Conservation (phyloP, 257 asterid genomes). For the Plectranthus barbatus region DNA sequence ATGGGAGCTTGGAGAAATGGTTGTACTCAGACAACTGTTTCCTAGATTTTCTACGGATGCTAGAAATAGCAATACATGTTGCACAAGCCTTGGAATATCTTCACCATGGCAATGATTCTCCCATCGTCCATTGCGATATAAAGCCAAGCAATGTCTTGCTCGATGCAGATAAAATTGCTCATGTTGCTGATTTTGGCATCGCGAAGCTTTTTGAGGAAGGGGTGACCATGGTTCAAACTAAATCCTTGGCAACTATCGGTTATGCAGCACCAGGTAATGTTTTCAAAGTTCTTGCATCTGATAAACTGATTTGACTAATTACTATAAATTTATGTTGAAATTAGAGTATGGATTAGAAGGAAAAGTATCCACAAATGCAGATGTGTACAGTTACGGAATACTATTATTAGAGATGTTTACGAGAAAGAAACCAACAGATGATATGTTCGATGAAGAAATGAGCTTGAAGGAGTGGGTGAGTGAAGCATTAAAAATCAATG, state of each 20-base stretch:
- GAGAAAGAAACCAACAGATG: background rate
- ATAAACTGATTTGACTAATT: too few species aligned
- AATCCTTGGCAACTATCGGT: background rate
- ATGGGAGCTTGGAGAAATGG: too few species aligned
- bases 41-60: too few species aligned
- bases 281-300: too few species aligned
- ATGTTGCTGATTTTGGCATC: background rate
- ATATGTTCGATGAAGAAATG: background rate
- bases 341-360: conserved; percentile 9
- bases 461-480: conserved; percentile 2
- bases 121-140: too few species aligned
- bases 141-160: background rate
- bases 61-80: too few species aligned
- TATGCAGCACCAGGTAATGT: background rate
- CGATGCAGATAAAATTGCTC: background rate
- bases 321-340: too few species aligned
- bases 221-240: background rate
- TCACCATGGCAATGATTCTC: too few species aligned
- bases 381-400: conserved; percentile 7
- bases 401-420: background rate
- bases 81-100: background rate
- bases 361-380: background rate
- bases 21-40: too few species aligned
- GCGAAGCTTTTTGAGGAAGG: background rate
- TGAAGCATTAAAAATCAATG: background rate